phyloP scores from a whole-genome alignment of 495 filamentous ascomycete species.

The Penicillium silybi region DNA sequence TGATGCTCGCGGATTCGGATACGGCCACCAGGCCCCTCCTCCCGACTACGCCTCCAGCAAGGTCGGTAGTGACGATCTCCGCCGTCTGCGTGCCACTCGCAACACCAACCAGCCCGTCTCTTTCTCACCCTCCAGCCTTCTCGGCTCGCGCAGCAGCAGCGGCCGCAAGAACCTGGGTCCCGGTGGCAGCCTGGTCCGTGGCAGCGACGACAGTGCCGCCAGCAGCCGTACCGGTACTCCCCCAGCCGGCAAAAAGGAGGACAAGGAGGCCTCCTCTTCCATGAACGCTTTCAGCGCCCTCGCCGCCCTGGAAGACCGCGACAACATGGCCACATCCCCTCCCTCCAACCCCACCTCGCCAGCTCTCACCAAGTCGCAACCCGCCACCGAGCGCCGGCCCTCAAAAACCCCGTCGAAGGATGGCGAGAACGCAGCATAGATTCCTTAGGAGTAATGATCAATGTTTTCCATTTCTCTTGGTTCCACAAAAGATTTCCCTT shows the following conservation, averaged over 20 bases:
- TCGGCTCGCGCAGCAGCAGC: constrained; percentile 76
- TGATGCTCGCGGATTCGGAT: constrained; percentile 74
- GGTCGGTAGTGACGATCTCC: constrained; percentile 85
- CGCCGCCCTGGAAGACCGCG: constrained; percentile 51
- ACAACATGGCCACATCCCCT: constrained; percentile 56
- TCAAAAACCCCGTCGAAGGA: constrained; percentile 49
- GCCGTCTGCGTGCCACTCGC: constrained; percentile 65
- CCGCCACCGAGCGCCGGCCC: constrained; percentile 41
- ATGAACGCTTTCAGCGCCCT: constrained; percentile 81
- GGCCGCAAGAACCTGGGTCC: constrained; percentile 72
- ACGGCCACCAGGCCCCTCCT: constrained; percentile 58
- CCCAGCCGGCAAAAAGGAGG: constrained; percentile 65
- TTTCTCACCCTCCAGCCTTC: constrained; percentile 75
- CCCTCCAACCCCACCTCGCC: constrained; percentile 58
- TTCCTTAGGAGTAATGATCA: constrained; percentile 44
- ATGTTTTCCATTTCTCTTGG: constrained; percentile 37
- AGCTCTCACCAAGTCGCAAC: constrained; percentile 50
- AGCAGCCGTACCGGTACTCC: constrained; percentile 88
- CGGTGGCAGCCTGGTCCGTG: constrained; percentile 62
- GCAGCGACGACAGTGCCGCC: constrained; percentile 72
- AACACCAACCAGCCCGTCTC: constrained; percentile 56
- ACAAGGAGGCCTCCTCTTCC: constrained; percentile 62
- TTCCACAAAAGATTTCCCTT: constrained; percentile 36
- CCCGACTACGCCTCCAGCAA: constrained; percentile 71
- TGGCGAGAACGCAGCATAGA: constrained; percentile 46